Conservation (phyloP, 768 basidiomycete genomes). For the Goffeauzyma gilvescens region DNA sequence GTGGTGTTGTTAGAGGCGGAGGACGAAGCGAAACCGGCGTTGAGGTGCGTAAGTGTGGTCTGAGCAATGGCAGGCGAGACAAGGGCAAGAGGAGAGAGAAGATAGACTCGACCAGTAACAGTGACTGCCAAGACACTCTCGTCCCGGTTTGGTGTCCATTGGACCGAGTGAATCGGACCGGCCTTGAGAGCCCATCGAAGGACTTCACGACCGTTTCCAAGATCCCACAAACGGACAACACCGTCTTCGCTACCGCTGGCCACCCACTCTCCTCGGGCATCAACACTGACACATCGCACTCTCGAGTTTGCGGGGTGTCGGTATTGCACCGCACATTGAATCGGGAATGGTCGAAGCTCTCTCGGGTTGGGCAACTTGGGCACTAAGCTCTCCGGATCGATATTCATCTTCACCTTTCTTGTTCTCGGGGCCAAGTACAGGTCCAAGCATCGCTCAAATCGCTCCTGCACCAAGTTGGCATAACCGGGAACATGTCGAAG, state of each 20-base stretch:
- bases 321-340: slow-evolving; percentile 55
- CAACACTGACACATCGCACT: slow-evolving; percentile 56
- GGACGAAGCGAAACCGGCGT: slow-evolving; percentile 40
- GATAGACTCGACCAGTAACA: slow-evolving; percentile 37
- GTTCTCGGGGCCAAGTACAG: slow-evolving; percentile 89
- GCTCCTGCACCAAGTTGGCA: slow-evolving; percentile 73
- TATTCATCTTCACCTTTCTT: slow-evolving; percentile 53
- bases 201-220: slow-evolving; percentile 68
- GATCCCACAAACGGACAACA: slow-evolving; percentile 73
- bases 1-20: slow-evolving; percentile 24
- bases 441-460: slow-evolving; percentile 83
- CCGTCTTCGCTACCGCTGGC: slow-evolving; percentile 82
- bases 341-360: slow-evolving; percentile 86
- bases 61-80: slow-evolving; percentile 54
- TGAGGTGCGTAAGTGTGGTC: slow-evolving; percentile 42
- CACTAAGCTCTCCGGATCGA: slow-evolving; percentile 75
- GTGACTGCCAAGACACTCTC: slow-evolving; percentile 59
- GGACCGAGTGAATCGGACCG: slow-evolving; percentile 56
- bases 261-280: slow-evolving; percentile 79
- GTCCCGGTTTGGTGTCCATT: slow-evolving; percentile 84
- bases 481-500: slow-evolving; percentile 84
- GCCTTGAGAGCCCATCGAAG: slow-evolving; percentile 65
- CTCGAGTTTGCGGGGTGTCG: slow-evolving; percentile 45
- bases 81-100: slow-evolving; percentile 28
- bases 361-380: slow-evolving; percentile 85